Conservation (phyloP, 306 rosid species). For the Chamaecrista fasciculata region DNA sequence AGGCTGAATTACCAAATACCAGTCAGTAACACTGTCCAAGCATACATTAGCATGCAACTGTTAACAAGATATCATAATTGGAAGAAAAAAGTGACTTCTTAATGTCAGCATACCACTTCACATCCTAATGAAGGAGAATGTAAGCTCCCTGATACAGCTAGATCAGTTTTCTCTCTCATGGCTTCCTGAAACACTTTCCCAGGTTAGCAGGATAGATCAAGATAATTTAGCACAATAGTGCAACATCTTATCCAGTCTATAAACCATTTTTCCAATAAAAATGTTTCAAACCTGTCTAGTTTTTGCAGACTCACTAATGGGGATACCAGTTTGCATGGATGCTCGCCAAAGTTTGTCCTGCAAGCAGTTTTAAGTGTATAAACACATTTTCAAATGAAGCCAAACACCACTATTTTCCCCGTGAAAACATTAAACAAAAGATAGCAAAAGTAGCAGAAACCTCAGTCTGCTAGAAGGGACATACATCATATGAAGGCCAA, state of each 20-base stretch:
- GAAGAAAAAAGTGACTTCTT: slow-evolving; percentile 6
- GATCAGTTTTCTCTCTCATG: slow-evolving; percentile 33
- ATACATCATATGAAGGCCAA: slow-evolving; percentile 8
- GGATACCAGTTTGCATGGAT: slow-evolving; percentile 30
- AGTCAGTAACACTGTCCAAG: slow-evolving; percentile 20
- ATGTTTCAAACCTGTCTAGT: slow-evolving; percentile 37
- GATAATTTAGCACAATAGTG: slow-evolving; percentile 19
- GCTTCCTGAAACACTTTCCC: slow-evolving; percentile 36
- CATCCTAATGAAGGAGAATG: slow-evolving; percentile 32
- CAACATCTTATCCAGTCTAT: background rate
- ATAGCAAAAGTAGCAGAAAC: slow-evolving; percentile 15
- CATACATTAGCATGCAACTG: slow-evolving; percentile 20
- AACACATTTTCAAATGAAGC: slow-evolving; percentile 19
- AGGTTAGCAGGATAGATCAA: slow-evolving; percentile 26
- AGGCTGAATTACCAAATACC: slow-evolving; percentile 51
- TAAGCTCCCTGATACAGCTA: slow-evolving; percentile 30
- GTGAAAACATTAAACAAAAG: slow-evolving; percentile 16
- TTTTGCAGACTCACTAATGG: slow-evolving; percentile 31
- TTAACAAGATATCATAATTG: slow-evolving; percentile 4
- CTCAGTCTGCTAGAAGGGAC: slow-evolving; percentile 24
- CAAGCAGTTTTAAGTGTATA: slow-evolving; percentile 12
- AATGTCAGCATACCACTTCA: slow-evolving; percentile 43
- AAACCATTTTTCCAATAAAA: slow-evolving; percentile 11
- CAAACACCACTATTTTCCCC: slow-evolving; percentile 18
- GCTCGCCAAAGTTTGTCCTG: slow-evolving; percentile 46